A percentile compares a stretch with the other conserved stretches of the same genome.
phyloP scores from a whole-genome alignment of 2,329 filamentous ascomycete genomes.

The Mycosphaerella sp. region DNA sequence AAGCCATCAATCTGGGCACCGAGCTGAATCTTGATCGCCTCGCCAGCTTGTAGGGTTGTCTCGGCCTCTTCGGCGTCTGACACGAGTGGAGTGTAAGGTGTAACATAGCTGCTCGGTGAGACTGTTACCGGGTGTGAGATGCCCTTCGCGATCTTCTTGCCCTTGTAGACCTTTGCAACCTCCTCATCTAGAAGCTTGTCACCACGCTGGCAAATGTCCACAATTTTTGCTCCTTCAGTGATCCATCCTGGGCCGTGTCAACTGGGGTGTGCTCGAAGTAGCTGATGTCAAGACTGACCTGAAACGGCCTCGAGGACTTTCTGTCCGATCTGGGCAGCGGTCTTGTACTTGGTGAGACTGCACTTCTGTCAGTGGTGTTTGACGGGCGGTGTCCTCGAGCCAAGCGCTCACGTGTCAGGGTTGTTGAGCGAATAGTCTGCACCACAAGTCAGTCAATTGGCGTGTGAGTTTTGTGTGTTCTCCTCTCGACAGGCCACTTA shows the following conservation, averaged over 20 bases:
- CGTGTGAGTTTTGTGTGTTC: not conserved
- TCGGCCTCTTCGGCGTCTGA: slow-evolving; percentile 81
- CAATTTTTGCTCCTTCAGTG: slow-evolving; percentile 82
- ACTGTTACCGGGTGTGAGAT: slow-evolving; percentile 92
- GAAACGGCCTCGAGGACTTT: slow-evolving; percentile 84
- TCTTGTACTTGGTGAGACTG: slow-evolving; percentile 99
- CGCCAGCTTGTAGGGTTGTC: slow-evolving; percentile 71
- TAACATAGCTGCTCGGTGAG: slow-evolving; percentile 89
- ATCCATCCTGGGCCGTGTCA: slow-evolving; percentile 51
- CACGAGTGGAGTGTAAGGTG: slow-evolving; percentile 88
- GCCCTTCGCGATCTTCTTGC: slow-evolving; percentile 94
- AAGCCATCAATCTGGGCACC: slow-evolving; percentile 98
- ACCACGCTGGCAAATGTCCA: slow-evolving; percentile 90
- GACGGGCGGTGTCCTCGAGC: not conserved
- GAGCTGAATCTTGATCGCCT: slow-evolving; percentile 96
- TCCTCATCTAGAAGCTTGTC: slow-evolving; percentile 94
- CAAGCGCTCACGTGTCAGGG: slow-evolving; percentile 34
- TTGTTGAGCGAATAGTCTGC: slow-evolving; percentile 36
- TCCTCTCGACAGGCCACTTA: slow-evolving; percentile 14
- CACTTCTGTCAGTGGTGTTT: slow-evolving; percentile 85
- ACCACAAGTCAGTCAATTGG: slow-evolving; percentile 11
- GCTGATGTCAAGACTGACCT: slow-evolving; percentile 41
- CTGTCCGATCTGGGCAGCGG: slow-evolving; percentile 87
- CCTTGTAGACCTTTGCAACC: slow-evolving; percentile 91
- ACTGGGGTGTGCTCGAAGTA: slow-evolving; percentile 5